Conservation (phyloP, 2,329 filamentous ascomycete species). For the Zasmidium angulare region DNA sequence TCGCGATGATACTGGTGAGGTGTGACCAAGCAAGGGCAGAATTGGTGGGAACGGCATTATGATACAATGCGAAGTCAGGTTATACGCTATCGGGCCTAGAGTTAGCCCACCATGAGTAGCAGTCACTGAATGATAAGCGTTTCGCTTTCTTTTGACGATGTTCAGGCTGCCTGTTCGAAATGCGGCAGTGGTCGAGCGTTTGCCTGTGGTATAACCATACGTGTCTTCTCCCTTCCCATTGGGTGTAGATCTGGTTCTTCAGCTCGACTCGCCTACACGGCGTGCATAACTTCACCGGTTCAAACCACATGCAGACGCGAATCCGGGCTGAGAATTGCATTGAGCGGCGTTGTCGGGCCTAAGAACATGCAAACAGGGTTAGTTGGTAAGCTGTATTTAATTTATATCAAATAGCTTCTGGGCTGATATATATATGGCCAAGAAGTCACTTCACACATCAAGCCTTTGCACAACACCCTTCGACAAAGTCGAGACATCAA, state of each 20-base stretch:
- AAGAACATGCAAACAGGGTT: background rate
- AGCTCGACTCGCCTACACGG: background rate
- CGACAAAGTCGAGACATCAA: background rate
- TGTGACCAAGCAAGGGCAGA: conserved; percentile 23
- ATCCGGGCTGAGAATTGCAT: background rate
- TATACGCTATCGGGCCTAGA: background rate
- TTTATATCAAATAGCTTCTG: background rate
- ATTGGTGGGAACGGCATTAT: background rate
- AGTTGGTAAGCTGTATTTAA: background rate
- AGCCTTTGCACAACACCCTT: no score
- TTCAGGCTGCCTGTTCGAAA: no score
- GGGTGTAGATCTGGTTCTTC: background rate
- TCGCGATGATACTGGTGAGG: conserved; percentile 14
- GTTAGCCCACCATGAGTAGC: background rate
- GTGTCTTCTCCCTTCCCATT: background rate
- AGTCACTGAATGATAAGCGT: no score
- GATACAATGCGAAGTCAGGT: background rate
- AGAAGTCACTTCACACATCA: background rate
- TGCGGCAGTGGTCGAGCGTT: no score
- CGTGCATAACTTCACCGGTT: background rate
- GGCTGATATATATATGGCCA: background rate
- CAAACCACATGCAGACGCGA: background rate
- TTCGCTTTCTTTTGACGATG: no score
- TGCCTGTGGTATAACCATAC: no score
- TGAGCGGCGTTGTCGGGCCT: background rate